Conservation (phyloP, 805 yeast species). For the Ogataea nitratoaversa region DNA sequence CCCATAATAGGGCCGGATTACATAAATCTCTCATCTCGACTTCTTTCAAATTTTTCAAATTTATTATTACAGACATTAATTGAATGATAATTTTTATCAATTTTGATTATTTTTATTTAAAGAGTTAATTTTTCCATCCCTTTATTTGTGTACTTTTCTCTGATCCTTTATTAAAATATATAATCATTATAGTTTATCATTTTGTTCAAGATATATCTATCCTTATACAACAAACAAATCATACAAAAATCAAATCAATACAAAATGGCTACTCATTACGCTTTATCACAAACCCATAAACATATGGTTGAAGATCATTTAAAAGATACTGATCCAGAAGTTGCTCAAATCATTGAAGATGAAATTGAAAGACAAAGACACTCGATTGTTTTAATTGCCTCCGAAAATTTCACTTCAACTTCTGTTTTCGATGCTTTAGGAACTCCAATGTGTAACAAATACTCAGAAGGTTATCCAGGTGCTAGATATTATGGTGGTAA, state of each 20-base stretch:
- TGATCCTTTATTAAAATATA: too few relatives aligned
- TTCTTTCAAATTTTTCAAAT: too few relatives aligned
- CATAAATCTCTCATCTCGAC: too few relatives aligned
- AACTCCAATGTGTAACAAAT: conserved; percentile 95
- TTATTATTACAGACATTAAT: too few relatives aligned
- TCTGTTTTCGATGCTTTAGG: conserved; percentile 94
- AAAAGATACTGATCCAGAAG: conserved; percentile 72
- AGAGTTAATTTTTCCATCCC: too few relatives aligned
- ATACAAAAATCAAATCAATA: not conserved
- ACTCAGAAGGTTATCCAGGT: conserved; percentile 98
- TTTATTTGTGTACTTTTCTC: too few relatives aligned
- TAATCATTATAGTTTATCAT: not conserved
- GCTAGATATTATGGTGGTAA: conserved; percentile 98
- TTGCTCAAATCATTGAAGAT: conserved; percentile 64
- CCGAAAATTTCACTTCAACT: conserved; percentile 93
- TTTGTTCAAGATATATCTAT: not conserved
- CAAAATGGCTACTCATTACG: conserved; percentile 38
- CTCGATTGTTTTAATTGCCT: conserved; percentile 88
- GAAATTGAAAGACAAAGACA: conserved; percentile 87
- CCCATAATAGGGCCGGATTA: too few relatives aligned
- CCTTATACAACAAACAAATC: conserved; percentile 7
- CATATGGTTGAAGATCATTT: conserved; percentile 60
- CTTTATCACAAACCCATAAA: conserved; percentile 63
- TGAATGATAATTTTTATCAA: too few relatives aligned
- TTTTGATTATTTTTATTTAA: too few relatives aligned